These are phyloP conservation scores for Spathaspora arborariae DNA, from an alignment of 805 yeast genomes.

Conservation along the genomic window DNA sequence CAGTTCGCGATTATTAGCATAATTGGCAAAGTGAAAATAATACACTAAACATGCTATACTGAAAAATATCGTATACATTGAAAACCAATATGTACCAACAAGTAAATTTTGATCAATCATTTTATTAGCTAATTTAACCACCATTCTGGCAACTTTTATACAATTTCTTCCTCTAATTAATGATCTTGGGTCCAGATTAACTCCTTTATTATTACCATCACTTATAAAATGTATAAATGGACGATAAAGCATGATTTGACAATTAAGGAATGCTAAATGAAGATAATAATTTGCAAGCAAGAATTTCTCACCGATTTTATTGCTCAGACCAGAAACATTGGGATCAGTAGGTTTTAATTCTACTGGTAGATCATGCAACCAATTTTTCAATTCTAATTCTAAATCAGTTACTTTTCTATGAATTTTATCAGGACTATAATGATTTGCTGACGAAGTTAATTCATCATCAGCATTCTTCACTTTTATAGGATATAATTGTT, in stretches of 20 bases:
- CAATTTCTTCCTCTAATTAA: constrained; percentile 77
- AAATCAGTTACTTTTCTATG: constrained; percentile 52
- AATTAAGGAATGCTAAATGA: constrained; percentile 69
- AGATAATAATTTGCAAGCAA: constrained; percentile 71
- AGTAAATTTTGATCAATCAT: constrained; percentile 70
- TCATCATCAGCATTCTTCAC: constrained; percentile 19
- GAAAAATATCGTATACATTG: constrained; percentile 84
- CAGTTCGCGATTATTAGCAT: constrained; percentile 26
- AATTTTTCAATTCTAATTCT: constrained; percentile 64
- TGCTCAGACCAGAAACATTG: constrained; percentile 12
- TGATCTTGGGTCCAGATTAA: constrained; percentile 51
- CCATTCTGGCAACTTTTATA: constrained; percentile 77
- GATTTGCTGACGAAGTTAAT: constrained; percentile 6
- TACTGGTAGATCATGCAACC: constrained; percentile 69
- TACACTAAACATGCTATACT: constrained; percentile 83
- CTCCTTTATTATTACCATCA: constrained; percentile 33
- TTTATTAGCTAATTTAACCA: constrained; percentile 74
- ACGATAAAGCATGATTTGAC: constrained; percentile 75
- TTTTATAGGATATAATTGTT: constrained; percentile 71
- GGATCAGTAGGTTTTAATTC: constrained; percentile 76
- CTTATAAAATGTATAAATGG: constrained; percentile 85
- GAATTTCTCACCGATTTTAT: constrained; percentile 49
- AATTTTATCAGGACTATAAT: constrained; percentile 29
- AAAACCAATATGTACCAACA: constrained; percentile 88
- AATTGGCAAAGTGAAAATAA: constrained; percentile 63